Evolutionary conservation across 2,329 filamentous ascomycete genomes (phyloP).

Genomic region (Xylaria sp.): DNA sequence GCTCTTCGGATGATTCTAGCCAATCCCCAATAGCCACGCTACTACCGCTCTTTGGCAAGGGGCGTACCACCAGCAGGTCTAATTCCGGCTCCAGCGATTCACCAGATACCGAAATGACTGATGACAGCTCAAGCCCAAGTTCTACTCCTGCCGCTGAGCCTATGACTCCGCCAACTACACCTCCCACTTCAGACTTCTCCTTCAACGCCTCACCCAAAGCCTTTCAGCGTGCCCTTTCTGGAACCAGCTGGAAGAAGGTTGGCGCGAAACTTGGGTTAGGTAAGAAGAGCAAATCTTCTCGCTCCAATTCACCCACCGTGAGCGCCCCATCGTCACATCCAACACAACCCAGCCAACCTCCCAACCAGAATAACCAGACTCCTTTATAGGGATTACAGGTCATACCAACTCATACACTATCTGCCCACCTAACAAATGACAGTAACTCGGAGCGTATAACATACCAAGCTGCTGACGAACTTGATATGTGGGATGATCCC

Average conservation of each 20-base stretch:
- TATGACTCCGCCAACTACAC: constrained; percentile 80
- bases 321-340: constrained; percentile 58
- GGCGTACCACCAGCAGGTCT: constrained; percentile 54
- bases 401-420: constrained; percentile 61
- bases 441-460: constrained; percentile 41
- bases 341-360: constrained; percentile 48
- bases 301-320: constrained; percentile 52
- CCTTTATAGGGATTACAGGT: constrained; percentile 69
- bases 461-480: constrained; percentile 41
- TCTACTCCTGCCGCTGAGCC: constrained; percentile 68
- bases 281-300: constrained; percentile 61
- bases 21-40: constrained; percentile 59
- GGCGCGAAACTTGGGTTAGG: constrained; percentile 69
- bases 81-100: constrained; percentile 60
- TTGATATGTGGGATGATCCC: constrained; percentile 56
- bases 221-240: constrained; percentile 64
- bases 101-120: constrained; percentile 64
- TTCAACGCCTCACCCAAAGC: constrained; percentile 64
- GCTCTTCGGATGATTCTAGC: constrained; percentile 52
- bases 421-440: constrained; percentile 45
- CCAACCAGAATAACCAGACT: constrained; percentile 50
- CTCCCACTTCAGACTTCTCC: constrained; percentile 70
- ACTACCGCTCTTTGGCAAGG: constrained; percentile 56
- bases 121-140: constrained; percentile 72
- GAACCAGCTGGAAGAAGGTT: constrained; percentile 73